phyloP scores from a whole-genome alignment of 2,329 filamentous ascomycete genomes.

The Colletotrichum somersetense region DNA sequence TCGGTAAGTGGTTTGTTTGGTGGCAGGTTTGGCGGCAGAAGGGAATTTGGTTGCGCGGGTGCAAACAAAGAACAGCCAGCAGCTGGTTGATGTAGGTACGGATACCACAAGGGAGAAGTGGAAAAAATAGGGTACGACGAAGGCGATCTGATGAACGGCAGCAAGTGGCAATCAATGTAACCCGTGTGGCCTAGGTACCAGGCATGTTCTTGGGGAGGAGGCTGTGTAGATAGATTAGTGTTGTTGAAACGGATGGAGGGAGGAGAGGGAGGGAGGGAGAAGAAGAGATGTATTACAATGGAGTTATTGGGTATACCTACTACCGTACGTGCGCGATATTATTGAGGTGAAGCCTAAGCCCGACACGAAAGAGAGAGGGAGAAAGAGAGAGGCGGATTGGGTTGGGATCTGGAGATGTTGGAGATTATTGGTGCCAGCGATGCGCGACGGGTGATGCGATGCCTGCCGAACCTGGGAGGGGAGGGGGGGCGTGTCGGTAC shows the following conservation, averaged over 20 bases:
- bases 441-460: not conserved
- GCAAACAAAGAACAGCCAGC: conserved; percentile 25
- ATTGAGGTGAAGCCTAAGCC: not conserved
- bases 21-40: conserved; percentile 3
- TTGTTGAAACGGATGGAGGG: conserved; percentile 4
- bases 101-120: not conserved
- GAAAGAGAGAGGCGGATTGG: not conserved
- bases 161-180: conserved; percentile 7
- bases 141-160: not conserved
- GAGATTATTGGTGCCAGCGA: conserved; percentile 16
- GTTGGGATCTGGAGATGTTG: not conserved
- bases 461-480: not conserved
- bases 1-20: not conserved
- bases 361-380: not conserved
- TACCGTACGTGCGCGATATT: not conserved
- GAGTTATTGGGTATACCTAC: not conserved
- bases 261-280: not conserved
- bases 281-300: not conserved
- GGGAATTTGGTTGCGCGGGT: conserved; percentile 3
- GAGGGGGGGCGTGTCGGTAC: not conserved
- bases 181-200: not conserved
- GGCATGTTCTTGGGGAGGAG: not conserved
- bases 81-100: not conserved
- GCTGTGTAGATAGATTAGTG: conserved; percentile 11
- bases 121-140: not conserved